Evolutionary conservation across 139 green algal genomes (phyloP), one percentile per base, ranked within the genome.

Genomic region (Ettlia oleoabundans): DNA sequence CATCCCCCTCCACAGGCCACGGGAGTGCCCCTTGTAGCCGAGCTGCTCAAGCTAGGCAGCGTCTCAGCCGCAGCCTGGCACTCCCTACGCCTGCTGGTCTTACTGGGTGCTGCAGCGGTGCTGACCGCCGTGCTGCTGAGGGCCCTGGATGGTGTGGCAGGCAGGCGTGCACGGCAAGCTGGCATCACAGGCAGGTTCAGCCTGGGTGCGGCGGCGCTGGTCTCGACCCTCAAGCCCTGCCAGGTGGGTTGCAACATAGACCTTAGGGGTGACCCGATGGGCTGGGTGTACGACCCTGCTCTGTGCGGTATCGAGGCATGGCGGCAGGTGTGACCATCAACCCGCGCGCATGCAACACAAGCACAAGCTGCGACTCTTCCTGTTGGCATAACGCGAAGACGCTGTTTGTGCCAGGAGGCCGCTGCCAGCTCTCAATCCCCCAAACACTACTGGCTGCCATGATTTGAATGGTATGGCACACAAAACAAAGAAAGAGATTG

Each of bases 41-140:
- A 78, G 51, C 51, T 78, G 21, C 61, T 67, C 47, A 78, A 78
- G 51, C 72, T 78, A 21, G 32, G 47, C 72, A 78, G 47, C 33
- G 32, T 78, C 47, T 43, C 21, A 0, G 72, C 72, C 1, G 72
- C 72, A 26, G 24, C 51, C 1, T 52, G 61, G 33, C 51, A 24
- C 30, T 41, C n/a, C 32, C 63, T 69, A 18, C 63, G 33, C 63
- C 32, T 69, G 63, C 63, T 69, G 30, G 10, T 22, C 70, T 61
- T 77, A 13, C 70, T 77, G n/a, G 42, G 40, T 0, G 70, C 10
- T 15, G 42, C 38, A 4, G 70, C 70, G 15, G 18, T 77, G 30
- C 2, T 76, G 68, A 22, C 47, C 47, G 33, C n/a, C 19, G 47
- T 78, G 32, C 41, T 42, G 43, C 33, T 78, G 72, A 32, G 72